Conservation (phyloP, 1,284 basidiomycete genomes). For the Microbotryum violaceum region DNA sequence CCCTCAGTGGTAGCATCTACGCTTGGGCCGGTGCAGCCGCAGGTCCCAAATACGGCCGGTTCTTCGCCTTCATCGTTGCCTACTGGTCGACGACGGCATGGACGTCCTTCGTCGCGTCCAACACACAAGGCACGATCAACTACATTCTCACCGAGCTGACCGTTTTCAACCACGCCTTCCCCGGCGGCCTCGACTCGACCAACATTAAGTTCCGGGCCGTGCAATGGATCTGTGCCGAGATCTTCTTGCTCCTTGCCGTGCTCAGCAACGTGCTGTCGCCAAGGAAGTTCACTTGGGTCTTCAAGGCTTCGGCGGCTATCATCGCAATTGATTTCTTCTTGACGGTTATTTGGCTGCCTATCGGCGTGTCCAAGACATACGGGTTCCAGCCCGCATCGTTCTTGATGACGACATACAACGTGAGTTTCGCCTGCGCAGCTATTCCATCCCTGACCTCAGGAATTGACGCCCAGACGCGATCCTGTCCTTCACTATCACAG, state of each 20-base stretch:
- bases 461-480: slow-evolving; percentile 61
- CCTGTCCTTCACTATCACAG: slow-evolving; percentile 33
- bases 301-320: slow-evolving; percentile 61
- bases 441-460: slow-evolving; percentile 49
- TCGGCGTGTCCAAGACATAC: slow-evolving; percentile 71
- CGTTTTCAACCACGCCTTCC: slow-evolving; percentile 70
- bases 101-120: slow-evolving; percentile 78
- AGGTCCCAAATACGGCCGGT: slow-evolving; percentile 68
- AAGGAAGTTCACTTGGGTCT: slow-evolving; percentile 57
- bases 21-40: slow-evolving; percentile 84
- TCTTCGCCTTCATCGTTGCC: slow-evolving; percentile 69
- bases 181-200: slow-evolving; percentile 59
- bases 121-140: slow-evolving; percentile 75
- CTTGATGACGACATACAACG: slow-evolving; percentile 72
- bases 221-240: slow-evolving; percentile 71
- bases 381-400: slow-evolving; percentile 70
- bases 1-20: slow-evolving; percentile 72
- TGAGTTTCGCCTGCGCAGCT: neutral
- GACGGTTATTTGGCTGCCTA: slow-evolving; percentile 78
- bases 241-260: slow-evolving; percentile 57
- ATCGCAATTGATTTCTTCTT: slow-evolving; percentile 76
- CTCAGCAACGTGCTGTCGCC: slow-evolving; percentile 73
- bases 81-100: slow-evolving; percentile 55
- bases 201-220: slow-evolving; percentile 75
- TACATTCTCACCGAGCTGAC: slow-evolving; percentile 62